These are phyloP conservation scores for Crucibulum laeve DNA, from an alignment of 768 basidiomycete genomes.

Conservation along the genomic window DNA sequence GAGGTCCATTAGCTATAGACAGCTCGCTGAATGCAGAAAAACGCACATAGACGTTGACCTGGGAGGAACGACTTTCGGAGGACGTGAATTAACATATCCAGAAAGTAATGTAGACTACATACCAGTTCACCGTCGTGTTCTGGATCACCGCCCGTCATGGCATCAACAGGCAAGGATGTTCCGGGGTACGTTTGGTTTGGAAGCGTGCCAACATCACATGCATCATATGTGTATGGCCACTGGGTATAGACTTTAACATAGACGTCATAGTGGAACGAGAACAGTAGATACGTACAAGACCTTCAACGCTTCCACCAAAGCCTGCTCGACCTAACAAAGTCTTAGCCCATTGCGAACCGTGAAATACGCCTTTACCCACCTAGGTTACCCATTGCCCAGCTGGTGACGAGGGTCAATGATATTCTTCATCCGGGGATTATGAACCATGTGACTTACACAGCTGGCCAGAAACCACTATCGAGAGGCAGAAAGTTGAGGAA, in stretches of 20 bases:
- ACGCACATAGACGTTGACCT: slow-evolving; percentile 44
- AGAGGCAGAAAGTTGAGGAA: slow-evolving; percentile 2
- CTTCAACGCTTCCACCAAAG: slow-evolving; percentile 65
- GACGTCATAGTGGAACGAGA: not conserved
- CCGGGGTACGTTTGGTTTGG: slow-evolving; percentile 74
- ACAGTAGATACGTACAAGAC: slow-evolving; percentile 40
- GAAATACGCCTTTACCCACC: slow-evolving; percentile 21
- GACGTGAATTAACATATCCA: not conserved
- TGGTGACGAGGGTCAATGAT: slow-evolving; percentile 5
- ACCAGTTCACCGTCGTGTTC: slow-evolving; percentile 34
- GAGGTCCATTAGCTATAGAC: not conserved
- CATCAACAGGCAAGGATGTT: slow-evolving; percentile 40
- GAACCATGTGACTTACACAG: slow-evolving; percentile 22
- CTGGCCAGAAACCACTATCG: slow-evolving; percentile 34
- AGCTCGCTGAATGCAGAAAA: not conserved
- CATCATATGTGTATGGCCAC: slow-evolving; percentile 72
- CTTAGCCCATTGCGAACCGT: slow-evolving; percentile 24
- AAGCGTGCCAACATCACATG: slow-evolving; percentile 79
- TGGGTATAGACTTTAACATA: slow-evolving; percentile 2
- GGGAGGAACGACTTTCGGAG: slow-evolving; percentile 58
- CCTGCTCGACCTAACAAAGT: slow-evolving; percentile 56
- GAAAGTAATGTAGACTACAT: slow-evolving; percentile 14
- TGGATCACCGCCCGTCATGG: slow-evolving; percentile 38
- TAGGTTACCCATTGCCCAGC: slow-evolving; percentile 51
- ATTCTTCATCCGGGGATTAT: not conserved